Evolutionary conservation across 768 basidiomycete genomes (phyloP), one percentile per base, ranked within the genome.

Genomic region (Podaxis carcinomalis): DNA sequence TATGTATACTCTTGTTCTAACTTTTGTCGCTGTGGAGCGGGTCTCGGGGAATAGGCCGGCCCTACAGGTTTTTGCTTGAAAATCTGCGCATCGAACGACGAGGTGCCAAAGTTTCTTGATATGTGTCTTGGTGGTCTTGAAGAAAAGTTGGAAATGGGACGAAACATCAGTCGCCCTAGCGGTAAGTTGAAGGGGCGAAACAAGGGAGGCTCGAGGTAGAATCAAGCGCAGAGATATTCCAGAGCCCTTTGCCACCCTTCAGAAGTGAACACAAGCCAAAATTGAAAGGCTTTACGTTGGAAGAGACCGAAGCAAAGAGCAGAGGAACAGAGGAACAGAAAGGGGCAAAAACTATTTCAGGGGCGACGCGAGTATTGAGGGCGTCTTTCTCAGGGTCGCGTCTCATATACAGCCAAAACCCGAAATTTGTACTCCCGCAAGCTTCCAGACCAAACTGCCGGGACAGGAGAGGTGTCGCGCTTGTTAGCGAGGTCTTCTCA

Each of bases 301-400:
- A 36, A 42, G 28, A 14, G 32, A 2, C 2, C 2, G 23, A 1
- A 23, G 23, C 2, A 23, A 37, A 14, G 44, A 19, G 5, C 28
- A 37, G 23, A 42, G 5, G 54, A 25, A 36, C 28, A 37, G 23
- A 42, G 5, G 54, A 25, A 36, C 36, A 19, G 50, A 51, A 32
- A 59, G 37, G 23, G 49, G 57, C 16, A 51, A 59, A 50, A 40
- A 59, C 37, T 42, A 13, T 7, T 40, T 28, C 40, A 59, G 50
- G 50, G 36, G 10, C 54, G 40, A 5, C 40, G 19, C 7, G 28
- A 32, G 6, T 32, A 14, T 35, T 0, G 3, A 23, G 16, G 42
- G 42, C 9, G 32, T 21, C 19, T 25, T 58, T 58, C 57, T 58
- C 57, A 58, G 57, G 57, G 57, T 51, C 57, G 32, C 57, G 25